Conservation (phyloP, 1,139 yeast species). For the Suhomyces yuchorum region DNA sequence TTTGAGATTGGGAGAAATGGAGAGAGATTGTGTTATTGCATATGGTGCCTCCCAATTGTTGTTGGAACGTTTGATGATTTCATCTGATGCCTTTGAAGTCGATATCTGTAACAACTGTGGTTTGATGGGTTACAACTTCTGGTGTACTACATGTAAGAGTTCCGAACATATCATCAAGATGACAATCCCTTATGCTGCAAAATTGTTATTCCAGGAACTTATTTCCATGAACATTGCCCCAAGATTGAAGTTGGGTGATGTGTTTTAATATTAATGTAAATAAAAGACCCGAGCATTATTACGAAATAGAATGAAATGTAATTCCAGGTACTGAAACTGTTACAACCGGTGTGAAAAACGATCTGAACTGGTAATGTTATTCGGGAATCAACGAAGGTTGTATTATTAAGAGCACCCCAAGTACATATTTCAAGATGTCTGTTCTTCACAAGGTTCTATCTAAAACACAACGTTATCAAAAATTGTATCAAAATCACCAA, state of each 20-base stretch:
- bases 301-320: too few relatives aligned
- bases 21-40: slow-evolving; percentile 99
- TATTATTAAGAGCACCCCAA: too few relatives aligned
- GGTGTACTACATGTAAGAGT: slow-evolving; percentile 96
- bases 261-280: slow-evolving; percentile 43
- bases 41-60: slow-evolving; percentile 98
- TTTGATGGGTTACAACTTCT: slow-evolving; percentile 85
- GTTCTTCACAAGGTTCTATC: too few relatives aligned
- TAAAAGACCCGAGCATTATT: neutral
- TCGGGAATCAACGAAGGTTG: too few relatives aligned
- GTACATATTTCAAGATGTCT: too few relatives aligned
- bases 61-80: slow-evolving; percentile 97
- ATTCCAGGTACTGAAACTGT: too few relatives aligned
- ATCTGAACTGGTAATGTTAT: too few relatives aligned
- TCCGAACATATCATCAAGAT: slow-evolving; percentile 84
- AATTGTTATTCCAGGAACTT: slow-evolving; percentile 90
- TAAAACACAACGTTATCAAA: too few relatives aligned
- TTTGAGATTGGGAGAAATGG: slow-evolving; percentile 99
- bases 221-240: slow-evolving; percentile 98
- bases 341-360: too few relatives aligned
- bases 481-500: too few relatives aligned
- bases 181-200: slow-evolving; percentile 99
- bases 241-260: slow-evolving; percentile 84
- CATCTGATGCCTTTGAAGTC: slow-evolving; percentile 97
- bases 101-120: slow-evolving; percentile 99